These are phyloP conservation scores for Alnus glutinosa DNA, from an alignment of 306 rosid genomes.

Conservation along the genomic window DNA sequence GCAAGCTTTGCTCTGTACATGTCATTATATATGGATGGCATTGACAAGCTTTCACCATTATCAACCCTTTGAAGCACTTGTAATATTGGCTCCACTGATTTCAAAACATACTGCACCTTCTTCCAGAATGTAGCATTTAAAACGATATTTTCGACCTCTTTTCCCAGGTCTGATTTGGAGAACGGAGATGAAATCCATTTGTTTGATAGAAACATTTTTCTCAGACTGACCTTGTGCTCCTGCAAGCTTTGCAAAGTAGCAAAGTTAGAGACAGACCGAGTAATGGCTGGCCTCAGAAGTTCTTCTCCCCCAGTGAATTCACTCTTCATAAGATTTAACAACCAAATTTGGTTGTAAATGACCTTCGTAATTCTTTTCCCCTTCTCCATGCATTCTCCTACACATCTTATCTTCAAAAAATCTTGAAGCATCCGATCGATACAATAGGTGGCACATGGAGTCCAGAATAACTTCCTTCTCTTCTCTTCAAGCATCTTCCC, in stretches of 20 bases:
- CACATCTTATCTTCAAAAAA: conserved; percentile 71
- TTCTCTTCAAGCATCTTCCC: conserved; percentile 94
- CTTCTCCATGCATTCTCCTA: conserved; percentile 85
- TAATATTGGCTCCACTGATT: conserved; percentile 80
- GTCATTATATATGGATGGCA: conserved; percentile 74
- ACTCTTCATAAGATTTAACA: conserved; percentile 80
- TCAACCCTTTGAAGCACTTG: conserved; percentile 75
- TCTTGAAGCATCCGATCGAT: conserved; percentile 81
- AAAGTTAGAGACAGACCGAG: conserved; percentile 73
- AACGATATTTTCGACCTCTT: conserved; percentile 78
- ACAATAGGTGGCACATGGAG: conserved; percentile 82
- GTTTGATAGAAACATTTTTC: conserved; percentile 76
- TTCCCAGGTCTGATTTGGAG: conserved; percentile 67
- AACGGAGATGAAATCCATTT: conserved; percentile 78
- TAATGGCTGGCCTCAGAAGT: conserved; percentile 66
- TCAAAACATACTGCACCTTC: conserved; percentile 66
- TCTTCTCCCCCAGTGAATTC: conserved; percentile 80
- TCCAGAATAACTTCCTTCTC: conserved; percentile 86
- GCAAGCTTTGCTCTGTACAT: conserved; percentile 82
- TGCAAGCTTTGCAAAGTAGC: conserved; percentile 72
- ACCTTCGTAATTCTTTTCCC: conserved; percentile 76
- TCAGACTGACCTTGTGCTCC: conserved; percentile 73
- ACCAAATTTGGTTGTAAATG: conserved; percentile 80
- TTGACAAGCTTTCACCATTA: conserved; percentile 65
- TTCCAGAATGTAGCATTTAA: conserved; percentile 79